Base-by-base conservation (phyloP, 2,329 filamentous ascomycete species). In the Helicocarpus griseus region DNA sequence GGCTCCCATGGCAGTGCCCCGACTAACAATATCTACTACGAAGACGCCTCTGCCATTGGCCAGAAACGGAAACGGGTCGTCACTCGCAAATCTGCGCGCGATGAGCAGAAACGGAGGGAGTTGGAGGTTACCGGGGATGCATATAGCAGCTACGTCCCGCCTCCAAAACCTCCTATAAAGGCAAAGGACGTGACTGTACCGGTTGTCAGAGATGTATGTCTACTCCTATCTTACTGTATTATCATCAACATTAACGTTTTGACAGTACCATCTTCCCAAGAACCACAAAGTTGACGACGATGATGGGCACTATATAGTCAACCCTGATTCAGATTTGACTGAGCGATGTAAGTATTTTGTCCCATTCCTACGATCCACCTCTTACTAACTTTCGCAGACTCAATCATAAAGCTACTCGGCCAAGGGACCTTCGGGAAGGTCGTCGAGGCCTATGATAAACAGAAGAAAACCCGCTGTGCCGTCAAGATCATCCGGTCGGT, bases 371-470 rank as follows among this genome's bases (percentile, higher is more conserved):
- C 39, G 24, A 8, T 31, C 4, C 11, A 29, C 2, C 41, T 51
- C 29, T 53, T 58, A 48, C 61, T 64, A 56, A 67, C 52, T 24
- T 7, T 11, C 24, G 28, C 59, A 95, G 90, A 97, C 69, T 83
- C 87, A 72, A 91, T 98, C 60, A 77, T 86, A 55, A 89, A 89
- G 60, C 78, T 97, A 26, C 83, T 98, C 11, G 93, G 93, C 21
- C 93, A 98, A 71, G 93, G 93, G 57, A 98, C 93, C 0, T 98
- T 98, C 66, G 93, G 93, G 64, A 98, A 98, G 69, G 93, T 98
- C 14, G 93, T 98, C 17, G 86, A 96, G 69, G 93, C 93, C 49
- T 84, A 81, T 60, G 93, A 98, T 66, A 81, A 81, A 54, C 80
- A 80, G 61, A 83, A 83, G 56, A 85, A 85, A 54, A 79, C 78